Base-by-base conservation (phyloP, 805 yeast species). In the Priceomyces carsonii region DNA sequence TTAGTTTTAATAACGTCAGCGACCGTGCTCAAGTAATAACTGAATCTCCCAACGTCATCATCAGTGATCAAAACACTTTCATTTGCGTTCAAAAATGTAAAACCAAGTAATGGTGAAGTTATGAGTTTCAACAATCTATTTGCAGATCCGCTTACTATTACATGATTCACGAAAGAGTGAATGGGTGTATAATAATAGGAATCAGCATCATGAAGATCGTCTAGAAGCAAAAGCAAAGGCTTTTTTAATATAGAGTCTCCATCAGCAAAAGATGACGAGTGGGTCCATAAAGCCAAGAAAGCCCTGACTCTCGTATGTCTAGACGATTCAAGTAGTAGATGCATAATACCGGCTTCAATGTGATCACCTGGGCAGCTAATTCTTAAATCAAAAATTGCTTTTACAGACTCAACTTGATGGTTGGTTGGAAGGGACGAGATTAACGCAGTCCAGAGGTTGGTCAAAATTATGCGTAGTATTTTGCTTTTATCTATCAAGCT, bases 321-420 rank as follows among this genome's bases (percentile, higher is more conserved):
- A 4, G 64, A 51, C 3, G 58, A 44, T 3, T 69, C 52, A 9
- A 80, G 50, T 19, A 86, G 69, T 30, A 79, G 67, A 2, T 75
- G 64, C 0, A 86, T 65, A 2, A 90, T 43, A 0, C 87, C 84
- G 1, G 95, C 91, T 48, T 89, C 95, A 17, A 89, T 71, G 41
- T 75, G 73, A 30, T 73, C 61, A 2, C 71, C 50, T 9, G 77
- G 77, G 17, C 75, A 68, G 13, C 71, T 61, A n/a, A 72, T 56
- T 25, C 79, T 81, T 33, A 91, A 59, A 5, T 71, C 66, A 68
- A 85, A 82, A 2, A 90, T 66, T 15, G 77, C 66, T 34, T 74
- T 77, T 1, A 84, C 85, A 0, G 84, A 72, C 47, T 85, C 95
- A 1, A 83, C 81, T 50, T 87, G 95, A 38, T 71, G 68, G 30